A percentile compares a stretch with the other conserved stretches of the same genome.
Evolutionary conservation across 768 basidiomycete genomes (phyloP).

Genomic region (Pleurotus ostreatus): DNA sequence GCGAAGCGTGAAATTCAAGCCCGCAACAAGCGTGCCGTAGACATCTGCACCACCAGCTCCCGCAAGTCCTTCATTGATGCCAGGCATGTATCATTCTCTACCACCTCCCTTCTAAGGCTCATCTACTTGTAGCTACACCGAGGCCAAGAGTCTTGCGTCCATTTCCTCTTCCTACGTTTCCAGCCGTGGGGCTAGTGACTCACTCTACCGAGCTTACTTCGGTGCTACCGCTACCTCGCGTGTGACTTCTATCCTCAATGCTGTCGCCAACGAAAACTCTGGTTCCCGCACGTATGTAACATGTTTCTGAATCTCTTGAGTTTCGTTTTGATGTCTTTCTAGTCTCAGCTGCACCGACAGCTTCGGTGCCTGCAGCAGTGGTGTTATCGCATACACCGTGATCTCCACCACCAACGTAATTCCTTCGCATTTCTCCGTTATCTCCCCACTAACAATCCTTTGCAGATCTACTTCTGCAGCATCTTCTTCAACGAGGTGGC

Average conservation of each 20-base stretch:
- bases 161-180: conserved; percentile 29
- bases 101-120: not conserved
- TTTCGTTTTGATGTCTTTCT: not conserved
- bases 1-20: conserved; percentile 24
- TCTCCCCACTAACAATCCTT: too few species aligned
- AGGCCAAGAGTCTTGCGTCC: conserved; percentile 35
- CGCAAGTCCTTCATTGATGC: conserved; percentile 35
- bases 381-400: conserved; percentile 44
- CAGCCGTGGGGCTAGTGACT: conserved; percentile 29
- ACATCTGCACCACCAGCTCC: conserved; percentile 32
- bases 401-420: conserved; percentile 40
- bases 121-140: conserved; percentile 25
- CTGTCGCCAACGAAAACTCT: conserved; percentile 38
- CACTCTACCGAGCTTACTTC: conserved; percentile 37
- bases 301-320: not conserved
- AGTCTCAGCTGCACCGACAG: conserved; percentile 40
- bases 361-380: conserved; percentile 30
- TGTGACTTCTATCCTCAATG: conserved; percentile 29
- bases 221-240: conserved; percentile 31
- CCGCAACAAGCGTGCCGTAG: conserved; percentile 32
- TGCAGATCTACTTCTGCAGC: conserved; percentile 42
- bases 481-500: conserved; percentile 45
- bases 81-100: conserved; percentile 18
- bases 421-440: not conserved
- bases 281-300: conserved; percentile 30